A percentile compares a stretch with the other conserved stretches of the same genome.
phyloP scores from a whole-genome alignment of 148 eudicot genomes.

The Vaccinium macrocarpon region DNA sequence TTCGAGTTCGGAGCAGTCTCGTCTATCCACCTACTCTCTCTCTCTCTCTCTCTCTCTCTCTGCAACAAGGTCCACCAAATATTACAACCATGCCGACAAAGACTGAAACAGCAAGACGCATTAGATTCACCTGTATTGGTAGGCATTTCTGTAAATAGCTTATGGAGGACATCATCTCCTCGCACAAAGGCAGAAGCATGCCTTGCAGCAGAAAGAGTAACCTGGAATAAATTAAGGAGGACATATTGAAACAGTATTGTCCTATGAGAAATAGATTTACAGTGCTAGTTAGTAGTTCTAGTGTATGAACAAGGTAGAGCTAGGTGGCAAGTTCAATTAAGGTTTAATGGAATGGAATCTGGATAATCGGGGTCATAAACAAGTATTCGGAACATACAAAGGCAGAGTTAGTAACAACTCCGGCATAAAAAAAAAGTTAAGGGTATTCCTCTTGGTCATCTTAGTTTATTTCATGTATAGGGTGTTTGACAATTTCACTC shows the following conservation, averaged over 20 bases:
- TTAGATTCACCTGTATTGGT: constrained; percentile 76
- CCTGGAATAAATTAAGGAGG: constrained; percentile 38
- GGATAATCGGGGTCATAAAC: too few species aligned
- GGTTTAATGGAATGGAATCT: too few species aligned
- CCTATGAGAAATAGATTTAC: too few species aligned
- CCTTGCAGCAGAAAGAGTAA: constrained; percentile 86
- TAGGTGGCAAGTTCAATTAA: too few species aligned
- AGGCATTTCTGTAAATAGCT: constrained; percentile 89
- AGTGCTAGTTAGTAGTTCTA: too few species aligned
- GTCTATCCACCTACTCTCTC: constrained; percentile 95
- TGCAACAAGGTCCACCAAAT: constrained; percentile 22
- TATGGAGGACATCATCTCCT: constrained; percentile 94
- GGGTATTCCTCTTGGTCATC: too few species aligned
- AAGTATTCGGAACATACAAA: too few species aligned
- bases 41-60: constrained; percentile 56
- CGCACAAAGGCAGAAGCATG: constrained; percentile 89
- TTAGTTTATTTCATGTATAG: too few species aligned
- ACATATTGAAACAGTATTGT: background rate
- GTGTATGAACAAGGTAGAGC: too few species aligned
- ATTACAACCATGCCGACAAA: constrained; percentile 13
- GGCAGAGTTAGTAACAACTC: too few species aligned
- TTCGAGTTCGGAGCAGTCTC: constrained; percentile 84
- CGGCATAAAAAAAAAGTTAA: too few species aligned
- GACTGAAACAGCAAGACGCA: constrained; percentile 2
- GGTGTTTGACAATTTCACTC: too few species aligned